Base-by-base conservation (phyloP, 495 filamentous ascomycete species). In the Aspergillus kassunensis region DNA sequence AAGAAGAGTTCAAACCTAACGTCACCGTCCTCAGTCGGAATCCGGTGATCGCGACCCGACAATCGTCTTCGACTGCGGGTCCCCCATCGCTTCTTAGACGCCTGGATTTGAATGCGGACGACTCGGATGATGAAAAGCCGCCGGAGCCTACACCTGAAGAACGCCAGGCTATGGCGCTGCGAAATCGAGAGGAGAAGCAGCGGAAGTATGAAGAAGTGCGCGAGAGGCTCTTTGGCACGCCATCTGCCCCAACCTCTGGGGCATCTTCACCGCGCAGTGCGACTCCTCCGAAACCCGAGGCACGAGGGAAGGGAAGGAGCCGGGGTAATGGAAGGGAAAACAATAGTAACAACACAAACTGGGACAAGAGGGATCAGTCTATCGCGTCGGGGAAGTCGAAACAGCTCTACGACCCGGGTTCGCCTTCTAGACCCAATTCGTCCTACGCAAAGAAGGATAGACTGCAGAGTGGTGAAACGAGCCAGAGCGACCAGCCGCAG, bases 11-110 rank as follows among this genome's bases (percentile, higher is more conserved):
- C 74, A 95, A 92, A 60, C 88, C 88, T 0, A 74, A 84, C 11
- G 80, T 96, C 49, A 91, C 86, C 45, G 73, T 96, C 3, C 81
- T 97, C 3, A 90, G 86, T 69, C 87, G 91, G 39, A 90, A 90
- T 58, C 91, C 91, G 0, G 41, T 80, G 67, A 55, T 71, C 67
- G 50, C 61, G 19, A 65, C 74, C 29, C 55, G 69, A n/a, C 56
- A 66, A 29, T 62, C 62, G 19, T 55, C 61, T 10, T 61, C 51
- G n/a, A 23, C 61, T 11, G 57, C 5, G 75, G 80, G 30, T 73
- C 77, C 3, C 68, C 78, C 3, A 70, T 80, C 7, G 84, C 81
- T 6, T 18, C 53, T 88, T n/a, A 67, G 58, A 7, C 72, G 75
- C 41, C 58, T 88, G 36, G 74, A 66, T 21, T 42, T 84, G 4